Evolutionary conservation across 768 basidiomycete species (phyloP).

Genomic region (Brasilioporus rufonigricans): DNA sequence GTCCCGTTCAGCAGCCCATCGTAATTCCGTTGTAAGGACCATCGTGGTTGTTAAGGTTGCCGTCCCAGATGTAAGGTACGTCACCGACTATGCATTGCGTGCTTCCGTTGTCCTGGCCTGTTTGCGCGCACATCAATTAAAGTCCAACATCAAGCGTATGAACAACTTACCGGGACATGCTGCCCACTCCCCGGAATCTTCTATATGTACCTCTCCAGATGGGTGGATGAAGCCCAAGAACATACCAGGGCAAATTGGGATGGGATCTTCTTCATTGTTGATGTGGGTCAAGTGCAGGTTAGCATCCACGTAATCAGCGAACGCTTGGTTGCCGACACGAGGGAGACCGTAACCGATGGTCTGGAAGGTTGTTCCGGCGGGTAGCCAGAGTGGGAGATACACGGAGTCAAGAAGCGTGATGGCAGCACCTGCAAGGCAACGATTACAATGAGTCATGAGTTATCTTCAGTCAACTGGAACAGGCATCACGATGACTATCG

Average conservation of each 20-base stretch:
- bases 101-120: conserved; percentile 59
- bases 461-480: background rate
- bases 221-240: conserved; percentile 43
- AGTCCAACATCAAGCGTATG: background rate
- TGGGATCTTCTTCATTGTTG: conserved; percentile 46
- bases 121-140: background rate
- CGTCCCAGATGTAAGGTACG: conserved; percentile 41
- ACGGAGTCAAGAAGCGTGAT: conserved; percentile 39
- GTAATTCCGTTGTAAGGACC: conserved; percentile 35
- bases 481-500: background rate
- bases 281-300: conserved; percentile 48
- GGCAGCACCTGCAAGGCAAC: conserved; percentile 30
- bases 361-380: conserved; percentile 30
- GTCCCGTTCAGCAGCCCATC: conserved; percentile 24
- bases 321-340: conserved; percentile 55
- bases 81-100: conserved; percentile 24
- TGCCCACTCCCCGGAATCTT: conserved; percentile 48
- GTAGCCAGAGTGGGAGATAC: conserved; percentile 40
- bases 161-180: conserved; percentile 45
- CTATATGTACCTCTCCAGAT: conserved; percentile 42
- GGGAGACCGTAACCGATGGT: conserved; percentile 37
- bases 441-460: background rate
- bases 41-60: conserved; percentile 44
- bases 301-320: conserved; percentile 54
- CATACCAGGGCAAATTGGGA: conserved; percentile 35